Evolutionary conservation across 495 filamentous ascomycete genomes (phyloP).

Genomic region (Penicillium pancosmium): DNA sequence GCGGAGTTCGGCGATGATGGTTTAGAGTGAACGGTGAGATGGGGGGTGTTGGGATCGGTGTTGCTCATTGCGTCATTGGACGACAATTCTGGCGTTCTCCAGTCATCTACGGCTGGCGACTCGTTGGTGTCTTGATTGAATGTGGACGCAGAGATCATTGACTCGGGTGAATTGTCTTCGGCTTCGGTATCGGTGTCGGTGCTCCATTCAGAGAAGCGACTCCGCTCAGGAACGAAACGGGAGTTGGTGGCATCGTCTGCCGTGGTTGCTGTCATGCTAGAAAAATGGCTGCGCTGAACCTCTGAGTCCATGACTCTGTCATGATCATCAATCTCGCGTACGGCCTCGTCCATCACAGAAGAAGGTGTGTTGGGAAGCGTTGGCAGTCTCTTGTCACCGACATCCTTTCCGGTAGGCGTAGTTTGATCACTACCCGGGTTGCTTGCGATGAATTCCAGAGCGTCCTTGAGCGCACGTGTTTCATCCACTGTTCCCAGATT

Average conservation of each 20-base stretch:
- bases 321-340: conserved; percentile 43
- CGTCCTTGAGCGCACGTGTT: conserved; percentile 11
- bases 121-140: conserved; percentile 30
- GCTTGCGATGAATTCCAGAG: conserved; percentile 7
- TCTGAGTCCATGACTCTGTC: conserved; percentile 40
- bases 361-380: conserved; percentile 51
- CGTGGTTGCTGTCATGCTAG: conserved; percentile 44
- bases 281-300: conserved; percentile 45
- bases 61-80: conserved; percentile 25
- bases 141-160: conserved; percentile 40
- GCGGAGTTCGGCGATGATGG: conserved; percentile 40
- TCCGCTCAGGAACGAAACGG: conserved; percentile 34
- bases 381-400: conserved; percentile 47
- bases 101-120: conserved; percentile 25
- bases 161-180: conserved; percentile 39
- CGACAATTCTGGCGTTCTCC: conserved; percentile 31
- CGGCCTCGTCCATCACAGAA: conserved; percentile 51
- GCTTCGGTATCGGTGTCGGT: conserved; percentile 38
- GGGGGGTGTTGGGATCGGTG: conserved; percentile 45
- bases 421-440: conserved; percentile 23
- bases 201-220: conserved; percentile 54
- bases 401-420: conserved; percentile 35
- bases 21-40: conserved; percentile 39
- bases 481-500: conserved; percentile 14
- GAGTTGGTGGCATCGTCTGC: conserved; percentile 36